Conservation (phyloP, 1,284 basidiomycete species). For the Trametes sp. region DNA sequence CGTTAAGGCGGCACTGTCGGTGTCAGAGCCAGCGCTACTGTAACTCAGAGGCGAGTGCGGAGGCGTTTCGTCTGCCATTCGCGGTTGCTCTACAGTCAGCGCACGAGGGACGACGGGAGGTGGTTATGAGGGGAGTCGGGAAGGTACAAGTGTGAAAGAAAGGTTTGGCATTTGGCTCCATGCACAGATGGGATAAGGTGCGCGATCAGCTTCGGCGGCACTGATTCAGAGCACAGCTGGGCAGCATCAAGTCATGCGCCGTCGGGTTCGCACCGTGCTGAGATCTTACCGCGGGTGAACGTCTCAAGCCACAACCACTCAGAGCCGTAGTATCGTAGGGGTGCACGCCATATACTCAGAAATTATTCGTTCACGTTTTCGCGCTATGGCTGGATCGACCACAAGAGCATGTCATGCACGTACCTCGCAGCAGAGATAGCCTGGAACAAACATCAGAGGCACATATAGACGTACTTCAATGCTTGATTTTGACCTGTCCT, state of each 20-base stretch:
- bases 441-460: too few relatives aligned
- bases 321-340: too few relatives aligned
- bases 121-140: not conserved
- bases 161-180: not conserved
- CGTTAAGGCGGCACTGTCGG: constrained; percentile 6
- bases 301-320: too few relatives aligned
- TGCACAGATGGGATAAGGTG: not conserved
- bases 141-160: not conserved
- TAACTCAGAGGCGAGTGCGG: constrained; percentile 8
- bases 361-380: too few relatives aligned
- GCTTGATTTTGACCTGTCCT: constrained; percentile 38
- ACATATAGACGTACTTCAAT: not conserved
- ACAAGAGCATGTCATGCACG: too few relatives aligned
- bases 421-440: too few relatives aligned
- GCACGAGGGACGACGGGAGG: not conserved
- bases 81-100: not conserved
- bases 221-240: not conserved
- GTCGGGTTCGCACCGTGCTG: not conserved
- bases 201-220: constrained; percentile 4
- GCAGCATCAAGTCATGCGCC: constrained; percentile 13
- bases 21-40: constrained; percentile 15
- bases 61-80: constrained; percentile 21
- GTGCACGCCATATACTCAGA: too few relatives aligned
- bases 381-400: too few relatives aligned
- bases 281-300: not conserved